phyloP scores from a whole-genome alignment of 2,329 filamentous ascomycete species.

The Massarina eburnea region DNA sequence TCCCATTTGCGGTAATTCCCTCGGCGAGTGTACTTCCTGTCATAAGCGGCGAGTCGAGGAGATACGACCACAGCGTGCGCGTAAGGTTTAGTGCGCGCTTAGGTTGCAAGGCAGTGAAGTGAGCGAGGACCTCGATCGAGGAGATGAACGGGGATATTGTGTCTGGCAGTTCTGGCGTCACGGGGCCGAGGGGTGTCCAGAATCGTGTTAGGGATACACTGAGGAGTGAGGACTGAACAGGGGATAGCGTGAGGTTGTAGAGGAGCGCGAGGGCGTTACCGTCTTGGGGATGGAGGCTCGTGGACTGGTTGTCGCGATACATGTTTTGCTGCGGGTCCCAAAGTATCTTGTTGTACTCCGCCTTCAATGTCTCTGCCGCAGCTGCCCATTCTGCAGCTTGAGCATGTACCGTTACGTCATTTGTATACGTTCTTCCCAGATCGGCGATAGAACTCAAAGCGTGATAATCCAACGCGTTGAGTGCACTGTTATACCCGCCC shows the following conservation, averaged over 20 bases:
- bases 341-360: conserved; percentile 13
- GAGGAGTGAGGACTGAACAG: conserved; percentile 14
- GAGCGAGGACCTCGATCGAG: conserved; percentile 39
- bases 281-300: conserved; percentile 24
- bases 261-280: conserved; percentile 23
- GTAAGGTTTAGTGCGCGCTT: conserved; percentile 31
- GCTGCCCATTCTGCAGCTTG: conserved; percentile 9
- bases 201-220: conserved; percentile 17
- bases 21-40: conserved; percentile 43
- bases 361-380: conserved; percentile 10
- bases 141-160: conserved; percentile 44
- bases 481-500: conserved; percentile 35
- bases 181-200: conserved; percentile 33
- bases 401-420: background rate
- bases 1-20: conserved; percentile 42
- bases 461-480: conserved; percentile 38
- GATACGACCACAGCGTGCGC: conserved; percentile 31
- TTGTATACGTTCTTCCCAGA: conserved; percentile 14
- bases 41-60: conserved; percentile 33
- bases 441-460: conserved; percentile 22
- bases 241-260: conserved; percentile 21
- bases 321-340: conserved; percentile 8
- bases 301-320: conserved; percentile 20
- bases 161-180: conserved; percentile 38
- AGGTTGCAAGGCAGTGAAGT: conserved; percentile 24